phyloP scores from a whole-genome alignment of 169 alveolate species.

The Plasmodium gaboni region DNA sequence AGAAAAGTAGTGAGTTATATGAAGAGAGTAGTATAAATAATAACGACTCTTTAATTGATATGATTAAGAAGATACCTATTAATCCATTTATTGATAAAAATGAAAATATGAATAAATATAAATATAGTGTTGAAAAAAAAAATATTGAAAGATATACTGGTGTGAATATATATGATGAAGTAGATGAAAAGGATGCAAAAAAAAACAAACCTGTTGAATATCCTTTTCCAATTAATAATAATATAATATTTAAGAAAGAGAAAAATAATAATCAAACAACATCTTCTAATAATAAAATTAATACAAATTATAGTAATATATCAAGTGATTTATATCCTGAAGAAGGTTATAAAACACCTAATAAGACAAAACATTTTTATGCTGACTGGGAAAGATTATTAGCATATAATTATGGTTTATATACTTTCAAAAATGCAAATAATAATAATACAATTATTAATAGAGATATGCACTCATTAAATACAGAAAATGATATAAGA shows the following conservation, averaged over 20 bases:
- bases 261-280: conserved; percentile 32
- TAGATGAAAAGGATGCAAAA: conserved; percentile 37
- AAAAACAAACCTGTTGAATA: conserved; percentile 22
- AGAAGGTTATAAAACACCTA: conserved; percentile 66
- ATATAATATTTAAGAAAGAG: conserved; percentile 47
- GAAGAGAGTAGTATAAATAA: conserved; percentile 23
- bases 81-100: conserved; percentile 73
- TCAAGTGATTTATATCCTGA: conserved; percentile 54
- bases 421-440: conserved; percentile 57
- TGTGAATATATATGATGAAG: conserved; percentile 41
- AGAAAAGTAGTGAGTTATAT: background rate
- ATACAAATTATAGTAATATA: conserved; percentile 65
- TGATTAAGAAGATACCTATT: conserved; percentile 59
- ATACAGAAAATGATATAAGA: conserved; percentile 77
- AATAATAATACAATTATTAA: conserved; percentile 42
- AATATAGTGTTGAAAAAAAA: conserved; percentile 57
- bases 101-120: conserved; percentile 68
- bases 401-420: conserved; percentile 81
- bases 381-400: conserved; percentile 79
- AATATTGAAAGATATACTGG: conserved; percentile 59
- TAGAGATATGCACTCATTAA: conserved; percentile 39
- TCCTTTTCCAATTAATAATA: conserved; percentile 45
- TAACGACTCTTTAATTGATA: conserved; percentile 40
- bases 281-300: conserved; percentile 39
- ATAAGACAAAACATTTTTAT: conserved; percentile 58